phyloP scores from a whole-genome alignment of 2,329 filamentous ascomycete species.

The Aureobasidium sp. region DNA sequence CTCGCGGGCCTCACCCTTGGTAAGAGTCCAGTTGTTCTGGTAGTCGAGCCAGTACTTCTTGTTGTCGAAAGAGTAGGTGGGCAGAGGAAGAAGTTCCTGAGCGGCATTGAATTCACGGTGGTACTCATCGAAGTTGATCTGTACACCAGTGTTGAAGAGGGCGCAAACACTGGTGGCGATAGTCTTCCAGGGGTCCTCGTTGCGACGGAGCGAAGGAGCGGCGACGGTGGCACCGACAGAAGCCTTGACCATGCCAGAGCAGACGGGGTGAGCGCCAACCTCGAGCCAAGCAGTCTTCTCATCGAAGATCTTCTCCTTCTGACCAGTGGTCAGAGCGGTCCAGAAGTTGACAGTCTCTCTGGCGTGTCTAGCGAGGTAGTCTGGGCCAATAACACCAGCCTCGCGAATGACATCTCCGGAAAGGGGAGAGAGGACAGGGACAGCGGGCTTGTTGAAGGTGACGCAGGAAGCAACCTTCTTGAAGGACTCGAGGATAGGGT shows the following conservation, averaged over 20 bases:
- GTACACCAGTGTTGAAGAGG: conserved; percentile 53
- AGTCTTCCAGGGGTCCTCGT: conserved; percentile 56
- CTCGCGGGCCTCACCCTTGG: conserved; percentile 52
- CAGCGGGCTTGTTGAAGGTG: conserved; percentile 46
- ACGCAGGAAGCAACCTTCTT: conserved; percentile 46
- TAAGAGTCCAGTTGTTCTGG: conserved; percentile 61
- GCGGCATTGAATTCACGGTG: conserved; percentile 52
- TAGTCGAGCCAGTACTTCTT: conserved; percentile 69
- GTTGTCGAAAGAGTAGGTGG: conserved; percentile 58
- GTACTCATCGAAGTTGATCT: conserved; percentile 63
- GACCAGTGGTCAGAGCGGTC: conserved; percentile 50
- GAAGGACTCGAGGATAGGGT: conserved; percentile 53
- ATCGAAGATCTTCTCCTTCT: conserved; percentile 50
- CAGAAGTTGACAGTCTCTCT: conserved; percentile 63
- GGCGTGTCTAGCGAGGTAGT: conserved; percentile 57
- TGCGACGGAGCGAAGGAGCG: conserved; percentile 53
- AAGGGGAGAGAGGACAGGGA: conserved; percentile 61
- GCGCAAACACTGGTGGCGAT: conserved; percentile 49
- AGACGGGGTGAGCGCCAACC: conserved; percentile 65
- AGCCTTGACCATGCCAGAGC: conserved; percentile 58
- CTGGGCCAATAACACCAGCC: conserved; percentile 46
- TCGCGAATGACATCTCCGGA: conserved; percentile 52
- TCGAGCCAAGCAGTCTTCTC: conserved; percentile 64
- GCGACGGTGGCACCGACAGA: conserved; percentile 49
- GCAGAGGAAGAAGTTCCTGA: conserved; percentile 54